Conservation (phyloP, 176 grass and related monocot species). For the Phoenix roebelenii region DNA sequence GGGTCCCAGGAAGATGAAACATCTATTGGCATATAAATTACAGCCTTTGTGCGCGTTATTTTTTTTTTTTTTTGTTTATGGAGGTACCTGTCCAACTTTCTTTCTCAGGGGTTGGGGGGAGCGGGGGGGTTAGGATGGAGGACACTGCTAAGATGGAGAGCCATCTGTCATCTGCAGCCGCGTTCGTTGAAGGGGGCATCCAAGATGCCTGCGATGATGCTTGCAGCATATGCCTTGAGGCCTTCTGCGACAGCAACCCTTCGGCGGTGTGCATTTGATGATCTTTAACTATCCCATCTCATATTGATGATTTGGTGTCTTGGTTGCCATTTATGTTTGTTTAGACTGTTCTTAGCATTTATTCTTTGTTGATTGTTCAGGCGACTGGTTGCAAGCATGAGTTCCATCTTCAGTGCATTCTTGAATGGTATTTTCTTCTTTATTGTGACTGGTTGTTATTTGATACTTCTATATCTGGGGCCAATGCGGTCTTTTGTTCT, state of each 20-base stretch:
- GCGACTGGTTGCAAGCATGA: conserved; percentile 91
- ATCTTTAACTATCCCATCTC: background rate
- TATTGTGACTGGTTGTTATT: background rate
- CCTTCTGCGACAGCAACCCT: conserved; percentile 73
- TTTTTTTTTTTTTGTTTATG: no score
- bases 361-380: conserved; percentile 40
- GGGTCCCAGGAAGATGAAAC: no score
- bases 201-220: conserved; percentile 94
- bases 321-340: no score
- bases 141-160: conserved; percentile 61
- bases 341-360: background rate
- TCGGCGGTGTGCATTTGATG: conserved; percentile 40
- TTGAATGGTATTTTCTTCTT: conserved; percentile 67
- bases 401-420: conserved; percentile 98
- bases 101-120: no score
- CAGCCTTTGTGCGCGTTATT: no score
- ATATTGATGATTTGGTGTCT: no score
- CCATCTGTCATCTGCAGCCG: conserved; percentile 51
- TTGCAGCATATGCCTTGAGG: conserved; percentile 89
- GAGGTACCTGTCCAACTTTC: no score
- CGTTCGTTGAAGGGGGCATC: conserved; percentile 89
- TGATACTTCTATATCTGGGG: no score
- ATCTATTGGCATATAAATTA: no score
- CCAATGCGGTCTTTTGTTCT: no score
- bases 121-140: background rate